Conservation (phyloP, 331 rosid genomes). For the Pyrus hybrid region DNA sequence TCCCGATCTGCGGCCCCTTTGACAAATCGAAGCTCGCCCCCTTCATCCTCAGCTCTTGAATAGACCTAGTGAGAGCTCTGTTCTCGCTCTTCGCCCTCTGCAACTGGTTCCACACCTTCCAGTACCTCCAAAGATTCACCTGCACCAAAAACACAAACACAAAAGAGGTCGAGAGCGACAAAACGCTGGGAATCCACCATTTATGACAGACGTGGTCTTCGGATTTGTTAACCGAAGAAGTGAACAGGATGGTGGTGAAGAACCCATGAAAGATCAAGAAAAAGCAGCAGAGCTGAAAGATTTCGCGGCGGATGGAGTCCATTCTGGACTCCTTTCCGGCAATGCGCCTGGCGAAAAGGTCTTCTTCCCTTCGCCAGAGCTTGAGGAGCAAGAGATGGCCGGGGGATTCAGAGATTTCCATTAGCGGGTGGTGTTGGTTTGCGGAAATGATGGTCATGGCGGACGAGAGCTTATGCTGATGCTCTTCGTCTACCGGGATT, state of each 20-base stretch:
- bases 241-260: slow-evolving; percentile 57
- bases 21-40: slow-evolving; percentile 77
- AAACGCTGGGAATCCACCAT: slow-evolving; percentile 68
- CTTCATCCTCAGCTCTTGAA: slow-evolving; percentile 85
- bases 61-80: slow-evolving; percentile 50
- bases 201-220: slow-evolving; percentile 19
- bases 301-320: slow-evolving; percentile 40
- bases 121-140: slow-evolving; percentile 40
- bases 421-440: slow-evolving; percentile 71
- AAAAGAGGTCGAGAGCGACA: slow-evolving; percentile 43
- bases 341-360: slow-evolving; percentile 43
- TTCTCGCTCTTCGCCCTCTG: slow-evolving; percentile 46
- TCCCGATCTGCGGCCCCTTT: slow-evolving; percentile 49
- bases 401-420: slow-evolving; percentile 61
- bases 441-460: slow-evolving; percentile 32
- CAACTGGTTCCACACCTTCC: slow-evolving; percentile 63
- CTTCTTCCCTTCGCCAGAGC: slow-evolving; percentile 86
- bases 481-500: slow-evolving; percentile 70
- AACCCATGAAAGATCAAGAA: slow-evolving; percentile 63
- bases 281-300: slow-evolving; percentile 62
- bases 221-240: slow-evolving; percentile 33
- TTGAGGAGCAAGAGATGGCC: slow-evolving; percentile 82
- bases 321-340: slow-evolving; percentile 43
- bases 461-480: slow-evolving; percentile 25
- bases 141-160: slow-evolving; percentile 49